Percentiles rank a stretch among this genome's conserved stretches.
These are phyloP conservation scores for Umbelopsis vinacea DNA, from an alignment of 192 early-diverging fungal species.

Conservation along the genomic window DNA sequence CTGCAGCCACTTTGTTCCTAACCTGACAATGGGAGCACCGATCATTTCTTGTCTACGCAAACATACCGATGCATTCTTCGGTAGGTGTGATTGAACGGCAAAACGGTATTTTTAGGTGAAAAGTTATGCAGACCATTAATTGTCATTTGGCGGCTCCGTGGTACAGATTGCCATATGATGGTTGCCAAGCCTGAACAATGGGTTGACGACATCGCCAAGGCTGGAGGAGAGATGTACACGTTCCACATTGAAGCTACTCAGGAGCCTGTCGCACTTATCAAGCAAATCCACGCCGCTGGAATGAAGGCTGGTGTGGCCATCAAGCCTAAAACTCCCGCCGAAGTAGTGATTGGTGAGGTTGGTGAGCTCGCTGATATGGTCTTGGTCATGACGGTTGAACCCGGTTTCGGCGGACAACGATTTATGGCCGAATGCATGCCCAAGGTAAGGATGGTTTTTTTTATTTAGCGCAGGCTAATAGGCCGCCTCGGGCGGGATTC, in stretches of 20 bases:
- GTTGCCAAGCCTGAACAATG: constrained; percentile 69
- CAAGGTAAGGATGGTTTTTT: too few relatives aligned
- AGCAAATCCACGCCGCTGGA: constrained; percentile 74
- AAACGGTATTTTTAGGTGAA: not conserved
- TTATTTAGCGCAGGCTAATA: too few relatives aligned
- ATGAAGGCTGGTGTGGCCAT: constrained; percentile 95
- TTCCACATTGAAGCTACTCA: constrained; percentile 94
- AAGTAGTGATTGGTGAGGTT: constrained; percentile 56
- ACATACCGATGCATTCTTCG: constrained; percentile 89
- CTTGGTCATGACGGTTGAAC: constrained; percentile 96
- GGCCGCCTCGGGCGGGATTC: too few relatives aligned
- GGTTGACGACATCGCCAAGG: constrained; percentile 93
- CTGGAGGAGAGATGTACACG: constrained; percentile 85
- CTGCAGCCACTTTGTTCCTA: constrained; percentile 94
- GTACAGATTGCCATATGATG: constrained; percentile 66
- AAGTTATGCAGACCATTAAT: not conserved
- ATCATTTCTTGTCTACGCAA: constrained; percentile 86
- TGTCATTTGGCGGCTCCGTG: not conserved
- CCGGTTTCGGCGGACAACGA: constrained; percentile 95
- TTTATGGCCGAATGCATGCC: constrained; percentile 89
- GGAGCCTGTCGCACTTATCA: constrained; percentile 76
- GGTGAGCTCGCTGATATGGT: constrained; percentile 82
- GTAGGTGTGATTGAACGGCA: constrained; percentile 35
- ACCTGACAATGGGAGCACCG: constrained; percentile 93
- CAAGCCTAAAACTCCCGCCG: constrained; percentile 86